Evolutionary conservation across 2,329 filamentous ascomycete species (phyloP).

Genomic region (Microsporum audouinii): DNA sequence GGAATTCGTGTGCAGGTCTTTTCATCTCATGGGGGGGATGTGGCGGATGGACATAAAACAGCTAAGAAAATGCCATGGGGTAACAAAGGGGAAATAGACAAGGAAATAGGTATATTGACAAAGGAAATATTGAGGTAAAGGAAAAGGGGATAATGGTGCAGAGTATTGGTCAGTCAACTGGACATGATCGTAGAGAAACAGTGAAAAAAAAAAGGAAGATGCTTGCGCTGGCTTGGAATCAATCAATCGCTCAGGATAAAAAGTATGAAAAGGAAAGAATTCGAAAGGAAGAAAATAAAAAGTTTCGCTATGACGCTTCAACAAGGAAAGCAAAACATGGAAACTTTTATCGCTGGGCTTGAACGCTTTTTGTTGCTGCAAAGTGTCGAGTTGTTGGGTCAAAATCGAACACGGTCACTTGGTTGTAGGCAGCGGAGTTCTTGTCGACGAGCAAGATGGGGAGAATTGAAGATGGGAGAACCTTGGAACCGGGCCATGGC

Average conservation of each 20-base stretch:
- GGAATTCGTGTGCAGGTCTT: background rate
- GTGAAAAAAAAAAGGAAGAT: background rate
- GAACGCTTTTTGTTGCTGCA: background rate
- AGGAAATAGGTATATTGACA: conserved; percentile 3
- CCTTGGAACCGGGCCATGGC: background rate
- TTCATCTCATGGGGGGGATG: background rate
- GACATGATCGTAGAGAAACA: background rate
- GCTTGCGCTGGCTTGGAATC: background rate
- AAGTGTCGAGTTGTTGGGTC: background rate
- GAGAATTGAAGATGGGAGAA: background rate
- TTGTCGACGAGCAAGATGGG: background rate
- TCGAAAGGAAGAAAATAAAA: background rate
- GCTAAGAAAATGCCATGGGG: background rate
- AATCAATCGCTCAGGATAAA: background rate
- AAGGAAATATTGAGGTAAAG: background rate
- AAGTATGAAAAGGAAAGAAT: background rate
- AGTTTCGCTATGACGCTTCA: background rate
- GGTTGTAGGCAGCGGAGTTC: background rate
- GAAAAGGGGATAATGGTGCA: conserved; percentile 1
- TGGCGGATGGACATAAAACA: background rate
- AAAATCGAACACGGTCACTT: background rate
- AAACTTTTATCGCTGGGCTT: background rate
- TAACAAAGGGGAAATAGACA: background rate
- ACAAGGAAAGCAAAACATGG: background rate
- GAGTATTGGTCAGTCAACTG: background rate